Percentiles rank a stretch among this genome's conserved stretches.
phyloP scores from a whole-genome alignment of 2,329 filamentous ascomycete genomes.

The Trichoderma simmonsii region DNA sequence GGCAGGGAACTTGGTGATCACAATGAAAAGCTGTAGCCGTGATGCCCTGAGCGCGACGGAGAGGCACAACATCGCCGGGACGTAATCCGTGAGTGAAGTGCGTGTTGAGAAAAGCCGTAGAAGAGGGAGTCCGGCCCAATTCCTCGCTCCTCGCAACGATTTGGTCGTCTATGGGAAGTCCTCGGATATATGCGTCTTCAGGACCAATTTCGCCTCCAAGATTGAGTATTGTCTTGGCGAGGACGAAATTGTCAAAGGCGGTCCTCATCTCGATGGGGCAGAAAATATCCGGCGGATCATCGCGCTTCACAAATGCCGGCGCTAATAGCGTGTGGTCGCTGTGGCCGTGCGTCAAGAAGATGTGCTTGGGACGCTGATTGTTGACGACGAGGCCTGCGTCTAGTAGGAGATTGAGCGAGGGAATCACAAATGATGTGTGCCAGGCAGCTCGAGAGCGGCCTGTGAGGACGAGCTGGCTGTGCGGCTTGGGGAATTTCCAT shows the following conservation, averaged over 20 bases:
- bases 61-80: constrained; percentile 35
- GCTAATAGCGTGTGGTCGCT: constrained; percentile 45
- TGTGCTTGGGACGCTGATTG: constrained; percentile 44
- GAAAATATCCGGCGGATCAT: constrained; percentile 45
- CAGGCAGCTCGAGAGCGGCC: constrained; percentile 49
- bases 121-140: constrained; percentile 6
- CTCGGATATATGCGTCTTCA: constrained; percentile 26
- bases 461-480: constrained; percentile 41
- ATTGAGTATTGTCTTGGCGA: constrained; percentile 42
- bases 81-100: constrained; percentile 39
- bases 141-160: constrained; percentile 16
- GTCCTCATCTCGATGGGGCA: constrained; percentile 41
- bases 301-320: constrained; percentile 42
- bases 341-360: constrained; percentile 51
- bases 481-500: constrained; percentile 44
- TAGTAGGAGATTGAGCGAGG: constrained; percentile 48
- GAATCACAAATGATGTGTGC: constrained; percentile 51
- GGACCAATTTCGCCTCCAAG: constrained; percentile 36
- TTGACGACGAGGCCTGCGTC: constrained; percentile 48
- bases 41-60: constrained; percentile 36
- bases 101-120: constrained; percentile 32
- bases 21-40: constrained; percentile 43
- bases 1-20: constrained; percentile 46
- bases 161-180: constrained; percentile 17
- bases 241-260: constrained; percentile 40